A percentile compares a stretch with the other conserved stretches of the same genome.
Evolutionary conservation across 2,329 filamentous ascomycete genomes (phyloP).

Genomic region (Helminthosporium solani): DNA sequence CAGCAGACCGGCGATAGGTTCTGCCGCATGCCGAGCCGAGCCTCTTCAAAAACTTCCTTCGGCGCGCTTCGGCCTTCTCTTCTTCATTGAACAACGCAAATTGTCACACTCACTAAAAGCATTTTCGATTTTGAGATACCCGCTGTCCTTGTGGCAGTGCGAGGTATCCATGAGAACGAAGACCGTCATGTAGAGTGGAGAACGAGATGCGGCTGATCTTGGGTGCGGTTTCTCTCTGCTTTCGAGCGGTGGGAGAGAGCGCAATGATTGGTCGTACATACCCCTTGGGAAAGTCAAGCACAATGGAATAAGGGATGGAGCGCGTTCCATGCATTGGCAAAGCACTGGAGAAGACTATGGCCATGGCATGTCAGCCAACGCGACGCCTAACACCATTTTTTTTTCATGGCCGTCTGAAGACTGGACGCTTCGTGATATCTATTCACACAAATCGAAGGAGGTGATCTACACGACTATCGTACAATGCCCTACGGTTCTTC

Average conservation of each 20-base stretch:
- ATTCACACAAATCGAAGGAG: neutral
- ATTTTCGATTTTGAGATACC: conserved; percentile 55
- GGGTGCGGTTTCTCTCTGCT: conserved; percentile 57
- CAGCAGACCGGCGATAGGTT: conserved; percentile 15
- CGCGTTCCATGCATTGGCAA: too few relatives aligned
- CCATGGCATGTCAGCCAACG: too few relatives aligned
- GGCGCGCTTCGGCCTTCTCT: conserved; percentile 38
- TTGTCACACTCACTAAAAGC: conserved; percentile 56
- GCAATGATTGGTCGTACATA: conserved; percentile 61
- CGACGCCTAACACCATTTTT: too few relatives aligned
- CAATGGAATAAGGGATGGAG: too few relatives aligned
- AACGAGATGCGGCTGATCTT: conserved; percentile 56
- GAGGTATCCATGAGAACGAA: conserved; percentile 57
- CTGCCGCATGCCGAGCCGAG: conserved; percentile 14
- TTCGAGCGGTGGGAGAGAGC: conserved; percentile 53
- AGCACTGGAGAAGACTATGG: too few relatives aligned
- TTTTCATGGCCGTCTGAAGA: too few relatives aligned
- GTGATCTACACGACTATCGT: neutral
- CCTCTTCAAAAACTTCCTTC: conserved; percentile 29
- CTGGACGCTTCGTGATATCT: too few relatives aligned
- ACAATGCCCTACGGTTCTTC: conserved; percentile 3
- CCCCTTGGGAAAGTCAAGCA: too few relatives aligned
- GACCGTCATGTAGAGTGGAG: conserved; percentile 58
- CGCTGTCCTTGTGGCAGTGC: conserved; percentile 37
- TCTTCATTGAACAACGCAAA: conserved; percentile 59